phyloP scores from a whole-genome alignment of 2,329 filamentous ascomycete species.

The Phoma herbarum region DNA sequence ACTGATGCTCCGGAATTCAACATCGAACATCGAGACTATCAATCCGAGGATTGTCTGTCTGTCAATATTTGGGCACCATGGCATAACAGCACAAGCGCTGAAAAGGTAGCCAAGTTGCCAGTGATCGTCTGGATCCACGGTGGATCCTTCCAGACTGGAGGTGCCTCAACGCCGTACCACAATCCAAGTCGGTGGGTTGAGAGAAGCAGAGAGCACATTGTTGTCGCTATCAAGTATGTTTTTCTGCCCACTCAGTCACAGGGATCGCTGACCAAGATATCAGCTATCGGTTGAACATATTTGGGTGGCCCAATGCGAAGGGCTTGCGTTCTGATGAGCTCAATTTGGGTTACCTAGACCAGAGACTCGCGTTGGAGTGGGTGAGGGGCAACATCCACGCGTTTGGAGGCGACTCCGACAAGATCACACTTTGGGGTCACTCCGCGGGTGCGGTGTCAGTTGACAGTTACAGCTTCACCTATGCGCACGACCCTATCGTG shows the following conservation, averaged over 20 bases:
- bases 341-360: conserved; percentile 53
- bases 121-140: conserved; percentile 61
- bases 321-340: conserved; percentile 38
- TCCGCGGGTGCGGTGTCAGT: conserved; percentile 51
- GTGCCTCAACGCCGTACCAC: conserved; percentile 54
- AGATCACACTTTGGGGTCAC: conserved; percentile 53
- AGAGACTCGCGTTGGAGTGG: conserved; percentile 52
- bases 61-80: conserved; percentile 58
- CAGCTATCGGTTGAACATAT: conserved; percentile 51
- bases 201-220: conserved; percentile 48
- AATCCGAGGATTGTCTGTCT: conserved; percentile 58
- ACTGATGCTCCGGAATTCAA: conserved; percentile 38
- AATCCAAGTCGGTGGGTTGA: conserved; percentile 39
- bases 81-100: background rate
- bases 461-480: conserved; percentile 61
- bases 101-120: conserved; percentile 43
- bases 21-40: conserved; percentile 25
- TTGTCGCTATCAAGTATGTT: conserved; percentile 43
- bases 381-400: conserved; percentile 50
- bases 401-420: conserved; percentile 45
- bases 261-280: background rate
- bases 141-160: conserved; percentile 57
- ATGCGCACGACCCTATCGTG: conserved; percentile 58
- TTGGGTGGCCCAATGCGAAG: conserved; percentile 51
- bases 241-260: background rate